Conservation (phyloP, 2,329 filamentous ascomycete species). For the Rhytidhysteron rufulum region DNA sequence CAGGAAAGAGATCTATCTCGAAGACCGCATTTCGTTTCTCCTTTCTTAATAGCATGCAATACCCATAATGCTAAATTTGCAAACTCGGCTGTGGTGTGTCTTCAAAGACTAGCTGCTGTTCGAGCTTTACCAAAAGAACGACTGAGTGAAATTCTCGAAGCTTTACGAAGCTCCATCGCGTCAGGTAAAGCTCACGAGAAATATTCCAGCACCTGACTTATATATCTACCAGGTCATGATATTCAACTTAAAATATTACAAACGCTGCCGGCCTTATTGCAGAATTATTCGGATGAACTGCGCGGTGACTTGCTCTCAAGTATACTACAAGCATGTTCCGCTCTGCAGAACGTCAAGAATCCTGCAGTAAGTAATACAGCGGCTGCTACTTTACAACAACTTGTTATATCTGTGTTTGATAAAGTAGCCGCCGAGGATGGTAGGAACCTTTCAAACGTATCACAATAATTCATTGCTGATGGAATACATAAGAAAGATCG, state of each 20-base stretch:
- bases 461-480: conserved; percentile 9
- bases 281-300: conserved; percentile 82
- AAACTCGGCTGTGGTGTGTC: conserved; percentile 77
- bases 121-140: conserved; percentile 74
- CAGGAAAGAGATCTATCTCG: conserved; percentile 69
- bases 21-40: conserved; percentile 79
- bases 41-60: conserved; percentile 88
- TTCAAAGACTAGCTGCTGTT: conserved; percentile 83
- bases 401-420: conserved; percentile 90
- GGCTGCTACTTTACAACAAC: conserved; percentile 90
- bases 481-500: conserved; percentile 21
- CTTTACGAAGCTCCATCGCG: conserved; percentile 74
- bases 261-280: conserved; percentile 79
- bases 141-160: conserved; percentile 81
- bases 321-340: conserved; percentile 85
- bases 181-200: conserved; percentile 47
- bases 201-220: conserved; percentile 10
- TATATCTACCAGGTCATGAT: conserved; percentile 58
- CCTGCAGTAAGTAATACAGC: conserved; percentile 93
- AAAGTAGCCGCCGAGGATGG: conserved; percentile 81
- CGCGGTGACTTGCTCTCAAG: conserved; percentile 77
- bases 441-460: conserved; percentile 40
- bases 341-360: conserved; percentile 87
- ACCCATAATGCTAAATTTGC: conserved; percentile 90
- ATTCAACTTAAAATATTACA: conserved; percentile 96